Conservation (phyloP, 148 eudicot species). For the Pouteria glomerata region DNA sequence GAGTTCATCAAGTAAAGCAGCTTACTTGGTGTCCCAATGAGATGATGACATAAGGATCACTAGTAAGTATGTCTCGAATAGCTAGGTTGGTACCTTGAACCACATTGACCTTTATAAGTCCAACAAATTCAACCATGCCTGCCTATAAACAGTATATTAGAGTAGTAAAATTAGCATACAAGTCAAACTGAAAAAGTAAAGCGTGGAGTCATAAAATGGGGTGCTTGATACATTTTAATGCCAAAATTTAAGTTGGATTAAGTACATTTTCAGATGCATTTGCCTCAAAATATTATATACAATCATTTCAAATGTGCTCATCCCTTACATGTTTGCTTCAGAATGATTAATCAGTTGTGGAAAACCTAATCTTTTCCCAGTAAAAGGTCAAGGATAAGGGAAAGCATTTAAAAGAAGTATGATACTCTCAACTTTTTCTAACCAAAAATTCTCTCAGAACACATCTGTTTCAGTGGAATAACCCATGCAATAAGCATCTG, state of each 20-base stretch:
- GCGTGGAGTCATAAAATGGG: conserved; percentile 1
- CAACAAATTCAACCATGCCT: conserved; percentile 96
- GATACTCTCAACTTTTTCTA: not conserved
- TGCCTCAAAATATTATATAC: too few relatives aligned
- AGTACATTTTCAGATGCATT: too few relatives aligned
- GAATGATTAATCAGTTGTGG: too few relatives aligned
- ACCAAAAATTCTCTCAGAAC: not conserved
- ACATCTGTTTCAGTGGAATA: not conserved
- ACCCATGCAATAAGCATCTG: not conserved
- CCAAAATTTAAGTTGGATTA: too few relatives aligned
- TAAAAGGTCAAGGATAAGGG: not conserved
- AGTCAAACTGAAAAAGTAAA: conserved; percentile 3
- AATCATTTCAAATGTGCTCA: too few relatives aligned
- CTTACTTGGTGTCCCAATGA: conserved; percentile 88
- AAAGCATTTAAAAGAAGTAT: not conserved
- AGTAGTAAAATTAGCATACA: not conserved
- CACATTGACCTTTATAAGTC: conserved; percentile 77
- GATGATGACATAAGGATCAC: conserved; percentile 92
- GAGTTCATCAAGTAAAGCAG: conserved; percentile 12
- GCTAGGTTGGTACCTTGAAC: conserved; percentile 89
- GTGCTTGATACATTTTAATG: not conserved
- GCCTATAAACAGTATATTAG: conserved; percentile 42
- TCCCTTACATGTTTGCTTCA: too few relatives aligned
- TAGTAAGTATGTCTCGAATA: conserved; percentile 77
- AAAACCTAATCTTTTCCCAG: not conserved